A percentile compares a stretch with the other conserved stretches of the same genome.
Evolutionary conservation across 768 basidiomycete species (phyloP).

Genomic region (Boletus bicolor): DNA sequence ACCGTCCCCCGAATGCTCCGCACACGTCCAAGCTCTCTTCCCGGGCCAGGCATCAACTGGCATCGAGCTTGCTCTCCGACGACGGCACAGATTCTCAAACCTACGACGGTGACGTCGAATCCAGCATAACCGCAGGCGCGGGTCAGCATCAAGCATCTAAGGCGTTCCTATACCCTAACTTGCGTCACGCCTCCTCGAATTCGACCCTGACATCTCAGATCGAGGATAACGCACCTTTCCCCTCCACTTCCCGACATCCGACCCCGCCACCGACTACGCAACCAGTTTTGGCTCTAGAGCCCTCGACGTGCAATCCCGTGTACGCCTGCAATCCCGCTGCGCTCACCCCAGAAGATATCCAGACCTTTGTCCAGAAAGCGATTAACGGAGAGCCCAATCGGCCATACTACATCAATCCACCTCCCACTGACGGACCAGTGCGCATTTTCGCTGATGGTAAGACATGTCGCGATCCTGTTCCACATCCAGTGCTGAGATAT

Average conservation of each 20-base stretch:
- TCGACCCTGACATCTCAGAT: conserved; percentile 51
- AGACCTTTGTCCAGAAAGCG: conserved; percentile 68
- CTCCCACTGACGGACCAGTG: conserved; percentile 75
- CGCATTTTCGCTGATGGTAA: conserved; percentile 92
- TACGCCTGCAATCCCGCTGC: conserved; percentile 59
- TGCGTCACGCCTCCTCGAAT: conserved; percentile 46
- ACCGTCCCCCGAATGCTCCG: conserved; percentile 29
- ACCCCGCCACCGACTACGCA: conserved; percentile 26
- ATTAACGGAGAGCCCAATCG: conserved; percentile 68
- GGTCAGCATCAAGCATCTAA: conserved; percentile 37
- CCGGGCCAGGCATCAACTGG: conserved; percentile 49
- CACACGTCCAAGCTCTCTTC: conserved; percentile 23
- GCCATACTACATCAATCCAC: conserved; percentile 81
- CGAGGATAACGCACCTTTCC: conserved; percentile 18
- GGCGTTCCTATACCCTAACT: conserved; percentile 25
- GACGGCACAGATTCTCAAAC: conserved; percentile 82
- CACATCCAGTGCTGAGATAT: background rate
- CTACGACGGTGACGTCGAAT: conserved; percentile 88
- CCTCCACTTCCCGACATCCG: conserved; percentile 19
- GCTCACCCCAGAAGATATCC: conserved; percentile 75
- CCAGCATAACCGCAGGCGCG: conserved; percentile 59
- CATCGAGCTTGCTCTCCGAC: conserved; percentile 56
- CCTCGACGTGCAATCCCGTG: conserved; percentile 38
- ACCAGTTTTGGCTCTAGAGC: conserved; percentile 36
- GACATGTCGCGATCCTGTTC: conserved; percentile 19